Evolutionary conservation across 225 moss, liverwort and hornwort species (phyloP).

Genomic region (Sphagnum contortum): DNA sequence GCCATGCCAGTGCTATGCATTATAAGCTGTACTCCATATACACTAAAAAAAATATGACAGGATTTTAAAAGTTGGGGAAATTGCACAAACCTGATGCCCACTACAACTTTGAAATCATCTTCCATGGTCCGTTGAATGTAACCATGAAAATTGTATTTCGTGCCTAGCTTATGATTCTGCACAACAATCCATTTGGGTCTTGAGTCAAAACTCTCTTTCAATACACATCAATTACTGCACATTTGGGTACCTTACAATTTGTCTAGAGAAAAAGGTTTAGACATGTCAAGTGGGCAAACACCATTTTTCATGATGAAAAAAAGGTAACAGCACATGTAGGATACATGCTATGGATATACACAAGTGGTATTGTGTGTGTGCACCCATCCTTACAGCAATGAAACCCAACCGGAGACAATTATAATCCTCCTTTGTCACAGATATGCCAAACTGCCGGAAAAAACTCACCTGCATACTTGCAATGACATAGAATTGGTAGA

Average conservation of each 20-base stretch:
- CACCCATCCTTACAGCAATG: slow-evolving; percentile 4
- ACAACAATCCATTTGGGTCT: background rate
- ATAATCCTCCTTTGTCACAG: slow-evolving; percentile 54
- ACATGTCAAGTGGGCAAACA: background rate
- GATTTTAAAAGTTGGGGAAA: too few species aligned
- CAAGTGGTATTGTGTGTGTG: background rate
- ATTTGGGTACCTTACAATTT: background rate
- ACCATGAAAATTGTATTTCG: slow-evolving; percentile 62
- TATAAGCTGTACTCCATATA: too few species aligned
- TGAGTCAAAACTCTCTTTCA: too few species aligned
- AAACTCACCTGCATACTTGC: slow-evolving; percentile 49
- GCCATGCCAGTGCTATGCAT: too few species aligned
- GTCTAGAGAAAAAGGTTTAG: background rate
- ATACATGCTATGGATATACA: background rate
- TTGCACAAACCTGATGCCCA: slow-evolving; percentile 49
- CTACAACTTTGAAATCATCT: slow-evolving; percentile 65
- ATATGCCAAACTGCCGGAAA: slow-evolving; percentile 56
- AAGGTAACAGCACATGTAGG: background rate
- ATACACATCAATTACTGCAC: background rate
- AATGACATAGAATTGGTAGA: too few species aligned
- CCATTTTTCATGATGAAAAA: too few species aligned
- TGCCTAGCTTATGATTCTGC: slow-evolving; percentile 48
- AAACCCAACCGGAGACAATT: slow-evolving; percentile 62
- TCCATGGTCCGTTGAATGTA: slow-evolving; percentile 66
- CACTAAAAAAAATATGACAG: too few species aligned